Evolutionary conservation across 192 early-diverging fungal genomes (phyloP).

Genomic region (Umbelopsis sp.): DNA sequence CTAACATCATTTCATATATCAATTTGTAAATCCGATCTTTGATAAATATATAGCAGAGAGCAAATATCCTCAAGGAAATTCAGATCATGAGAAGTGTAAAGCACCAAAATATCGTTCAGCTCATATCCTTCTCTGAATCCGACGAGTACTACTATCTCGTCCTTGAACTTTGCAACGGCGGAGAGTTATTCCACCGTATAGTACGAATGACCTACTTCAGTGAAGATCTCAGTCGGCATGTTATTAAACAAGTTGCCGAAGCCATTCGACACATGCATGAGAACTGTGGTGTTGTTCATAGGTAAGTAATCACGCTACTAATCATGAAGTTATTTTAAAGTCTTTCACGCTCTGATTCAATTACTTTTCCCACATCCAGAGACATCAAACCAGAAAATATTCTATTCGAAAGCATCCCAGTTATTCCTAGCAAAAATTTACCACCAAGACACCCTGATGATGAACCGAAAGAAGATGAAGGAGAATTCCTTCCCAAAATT

Average conservation of each 20-base stretch:
- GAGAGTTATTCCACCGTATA: constrained; percentile 89
- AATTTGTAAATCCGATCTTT: not conserved
- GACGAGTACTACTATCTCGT: constrained; percentile 75
- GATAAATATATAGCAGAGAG: constrained; percentile 44
- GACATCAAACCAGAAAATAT: constrained; percentile 96
- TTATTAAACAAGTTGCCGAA: constrained; percentile 84
- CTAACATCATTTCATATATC: not conserved
- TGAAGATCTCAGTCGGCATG: constrained; percentile 75
- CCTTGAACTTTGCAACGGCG: constrained; percentile 80
- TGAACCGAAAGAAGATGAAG: constrained; percentile 73
- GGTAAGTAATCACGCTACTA: constrained; percentile 28
- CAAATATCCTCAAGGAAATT: constrained; percentile 86
- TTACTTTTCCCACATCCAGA: constrained; percentile 30
- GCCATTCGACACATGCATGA: constrained; percentile 85
- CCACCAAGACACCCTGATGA: constrained; percentile 52
- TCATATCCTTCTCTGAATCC: constrained; percentile 78
- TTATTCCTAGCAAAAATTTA: constrained; percentile 50
- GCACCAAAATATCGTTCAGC: constrained; percentile 75
- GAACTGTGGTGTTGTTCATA: constrained; percentile 75
- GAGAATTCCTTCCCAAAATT: constrained; percentile 67
- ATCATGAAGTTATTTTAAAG: not conserved
- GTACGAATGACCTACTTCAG: constrained; percentile 81
- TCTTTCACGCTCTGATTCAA: no score
- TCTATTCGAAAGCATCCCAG: constrained; percentile 70
- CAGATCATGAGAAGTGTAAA: constrained; percentile 78